Evolutionary conservation across 352 stramenopile genomes (phyloP).

Genomic region (Phytophthora boehmeriae): DNA sequence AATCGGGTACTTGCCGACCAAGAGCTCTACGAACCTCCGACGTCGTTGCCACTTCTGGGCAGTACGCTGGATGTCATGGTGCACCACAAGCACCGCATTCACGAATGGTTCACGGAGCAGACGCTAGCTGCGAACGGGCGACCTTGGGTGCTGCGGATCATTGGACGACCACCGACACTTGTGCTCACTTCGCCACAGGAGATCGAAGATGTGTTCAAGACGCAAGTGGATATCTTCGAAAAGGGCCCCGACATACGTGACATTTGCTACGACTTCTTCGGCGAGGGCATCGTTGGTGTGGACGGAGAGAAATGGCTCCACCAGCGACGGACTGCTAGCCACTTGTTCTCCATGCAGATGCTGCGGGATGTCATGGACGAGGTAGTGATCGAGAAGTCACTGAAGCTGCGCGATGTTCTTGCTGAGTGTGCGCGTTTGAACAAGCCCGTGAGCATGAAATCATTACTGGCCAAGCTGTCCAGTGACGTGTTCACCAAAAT

Average conservation of each 20-base stretch:
- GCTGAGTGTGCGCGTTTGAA: slow-evolving; percentile 1
- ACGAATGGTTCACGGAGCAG: slow-evolving; percentile 67
- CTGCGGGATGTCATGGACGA: slow-evolving; percentile 35
- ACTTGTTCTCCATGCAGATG: slow-evolving; percentile 66
- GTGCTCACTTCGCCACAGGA: slow-evolving; percentile 41
- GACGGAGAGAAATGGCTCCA: slow-evolving; percentile 51
- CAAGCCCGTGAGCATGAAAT: slow-evolving; percentile 36
- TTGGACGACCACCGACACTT: slow-evolving; percentile 38
- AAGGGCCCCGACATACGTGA: slow-evolving; percentile 27
- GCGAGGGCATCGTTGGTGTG: slow-evolving; percentile 51
- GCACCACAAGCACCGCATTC: slow-evolving; percentile 41
- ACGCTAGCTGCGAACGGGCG: slow-evolving; percentile 36
- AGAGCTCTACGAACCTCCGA: slow-evolving; percentile 18
- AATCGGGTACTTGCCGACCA: slow-evolving; percentile 18
- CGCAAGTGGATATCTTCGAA: slow-evolving; percentile 58
- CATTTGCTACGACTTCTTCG: slow-evolving; percentile 43
- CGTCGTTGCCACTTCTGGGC: slow-evolving; percentile 39
- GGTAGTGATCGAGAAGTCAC: slow-evolving; percentile 34
- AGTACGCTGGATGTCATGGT: slow-evolving; percentile 46
- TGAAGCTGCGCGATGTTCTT: slow-evolving; percentile 34
- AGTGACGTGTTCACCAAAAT: slow-evolving; percentile 80
- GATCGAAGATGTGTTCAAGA: slow-evolving; percentile 39
- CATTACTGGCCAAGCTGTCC: slow-evolving; percentile 55
- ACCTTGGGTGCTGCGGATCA: slow-evolving; percentile 49
- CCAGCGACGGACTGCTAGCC: slow-evolving; percentile 66